A percentile compares a stretch with the other conserved stretches of the same genome.
Conservation (phyloP, 495 filamentous ascomycete species). For the Penicillium waksmanii region DNA sequence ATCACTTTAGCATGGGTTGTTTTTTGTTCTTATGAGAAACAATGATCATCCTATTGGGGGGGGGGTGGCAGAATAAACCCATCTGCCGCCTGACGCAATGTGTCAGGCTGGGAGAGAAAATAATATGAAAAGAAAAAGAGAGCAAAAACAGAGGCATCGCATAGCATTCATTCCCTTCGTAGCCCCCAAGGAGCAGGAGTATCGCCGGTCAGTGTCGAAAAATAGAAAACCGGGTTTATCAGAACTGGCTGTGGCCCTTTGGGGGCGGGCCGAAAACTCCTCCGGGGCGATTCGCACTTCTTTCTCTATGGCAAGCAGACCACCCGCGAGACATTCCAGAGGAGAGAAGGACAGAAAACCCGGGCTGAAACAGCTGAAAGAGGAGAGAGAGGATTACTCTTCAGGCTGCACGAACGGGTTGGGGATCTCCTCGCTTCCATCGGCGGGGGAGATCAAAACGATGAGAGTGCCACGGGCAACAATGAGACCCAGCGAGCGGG, state of each 20-base stretch:
- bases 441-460: conserved; percentile 86
- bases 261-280: neutral
- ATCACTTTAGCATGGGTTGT: neutral
- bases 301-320: neutral
- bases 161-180: conserved; percentile 33
- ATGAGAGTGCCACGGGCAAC: conserved; percentile 92
- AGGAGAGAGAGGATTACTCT: conserved; percentile 41
- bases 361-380: neutral
- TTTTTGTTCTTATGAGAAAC: neutral
- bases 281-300: neutral
- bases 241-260: neutral
- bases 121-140: conserved; percentile 11
- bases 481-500: conserved; percentile 82
- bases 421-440: conserved; percentile 92
- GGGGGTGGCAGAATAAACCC: neutral
- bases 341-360: neutral
- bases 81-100: neutral
- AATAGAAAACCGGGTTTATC: neutral
- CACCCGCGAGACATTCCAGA: neutral
- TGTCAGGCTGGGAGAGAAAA: neutral
- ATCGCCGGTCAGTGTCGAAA: conserved; percentile 4
- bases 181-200: conserved; percentile 27
- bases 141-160: conserved; percentile 12
- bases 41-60: no score
- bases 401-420: conserved; percentile 86